Evolutionary conservation across 148 eudicot species (phyloP), one percentile per base, ranked within the genome.

Genomic region (Gaultheria prostrata): DNA sequence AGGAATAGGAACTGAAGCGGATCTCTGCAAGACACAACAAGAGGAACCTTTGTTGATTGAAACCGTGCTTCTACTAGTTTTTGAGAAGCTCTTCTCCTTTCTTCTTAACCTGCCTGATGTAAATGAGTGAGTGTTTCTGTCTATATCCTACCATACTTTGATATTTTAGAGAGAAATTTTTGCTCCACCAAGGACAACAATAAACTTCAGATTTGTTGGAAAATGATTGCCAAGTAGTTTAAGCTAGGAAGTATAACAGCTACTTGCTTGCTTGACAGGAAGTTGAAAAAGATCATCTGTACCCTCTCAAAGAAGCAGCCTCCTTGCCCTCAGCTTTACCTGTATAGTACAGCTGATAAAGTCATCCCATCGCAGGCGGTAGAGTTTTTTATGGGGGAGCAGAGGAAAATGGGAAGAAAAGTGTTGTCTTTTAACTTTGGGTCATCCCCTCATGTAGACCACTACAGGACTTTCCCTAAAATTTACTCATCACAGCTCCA

Each of bases 381-480:
- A 46, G 99, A 97, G 84, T 84, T 86, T 43, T 97, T 92, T 76
- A 90, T 92, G 3, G 93, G 89, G 85, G 85, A 92, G 8, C 99
- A 97, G 80, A 92, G 90, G 87, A 85, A n/a, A 79, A 86, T 46
- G 21, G 99, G 99, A 75, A 92, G 86, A 87, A 65, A 76, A 71
- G 98, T 93, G 9, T 26, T 21, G 80, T 91, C 94, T 49, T 89
- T 87, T 74, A 92, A 95, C 88, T 95, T 97, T 26, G 87, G 82
- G 67, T 90, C 92, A 8, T 92, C 99, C 53, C 98, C 99, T 80
- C 99, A 97, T 63, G 98, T 97, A 20, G 98, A 95, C 81, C 99
- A 97, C 85, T 95, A 87, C 88, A 86, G 99, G 84, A 90, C 92
- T 32, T 97, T 89, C 87, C 98, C 98, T 35, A 83, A 86, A 84